Conservation (phyloP, 2,329 filamentous ascomycete genomes). For the Aureobasidium leucospermi region DNA sequence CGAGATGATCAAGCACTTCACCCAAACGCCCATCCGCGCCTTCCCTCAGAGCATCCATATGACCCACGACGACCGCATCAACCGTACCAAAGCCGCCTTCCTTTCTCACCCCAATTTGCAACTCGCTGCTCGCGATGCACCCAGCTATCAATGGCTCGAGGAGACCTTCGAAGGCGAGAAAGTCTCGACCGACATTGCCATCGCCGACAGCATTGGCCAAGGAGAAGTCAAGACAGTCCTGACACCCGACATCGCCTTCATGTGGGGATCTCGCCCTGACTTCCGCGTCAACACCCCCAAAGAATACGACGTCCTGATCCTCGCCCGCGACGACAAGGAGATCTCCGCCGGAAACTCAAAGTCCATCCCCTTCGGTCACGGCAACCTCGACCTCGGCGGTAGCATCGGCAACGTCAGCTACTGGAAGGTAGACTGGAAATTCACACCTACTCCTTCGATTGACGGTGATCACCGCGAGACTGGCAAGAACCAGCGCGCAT, state of each 20-base stretch:
- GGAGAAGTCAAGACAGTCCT: conserved; percentile 8
- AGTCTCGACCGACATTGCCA: background rate
- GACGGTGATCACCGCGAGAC: conserved; percentile 1
- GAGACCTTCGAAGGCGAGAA: conserved; percentile 8
- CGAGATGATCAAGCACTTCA: conserved; percentile 9
- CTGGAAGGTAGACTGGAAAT: conserved; percentile 13
- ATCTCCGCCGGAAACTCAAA: background rate
- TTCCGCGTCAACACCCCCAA: conserved; percentile 6
- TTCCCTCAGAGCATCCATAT: conserved; percentile 14
- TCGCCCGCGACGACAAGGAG: conserved; percentile 11
- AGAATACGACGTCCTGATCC: conserved; percentile 9
- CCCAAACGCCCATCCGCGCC: conserved; percentile 1
- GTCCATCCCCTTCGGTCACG: conserved; percentile 9
- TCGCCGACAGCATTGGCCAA: background rate
- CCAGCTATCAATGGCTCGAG: conserved; percentile 3
- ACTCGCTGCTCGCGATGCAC: conserved; percentile 3
- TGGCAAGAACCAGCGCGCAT: conserved; percentile 10
- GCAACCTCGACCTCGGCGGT: conserved; percentile 7
- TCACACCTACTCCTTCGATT: conserved; percentile 1
- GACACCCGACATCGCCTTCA: conserved; percentile 10
- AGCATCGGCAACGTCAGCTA: conserved; percentile 9
- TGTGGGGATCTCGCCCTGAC: conserved; percentile 10
- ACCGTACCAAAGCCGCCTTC: conserved; percentile 4
- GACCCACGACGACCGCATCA: conserved; percentile 10
- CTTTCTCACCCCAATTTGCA: background rate